Evolutionary conservation across 2,329 filamentous ascomycete genomes (phyloP).

Genomic region (Penicillium sp.): DNA sequence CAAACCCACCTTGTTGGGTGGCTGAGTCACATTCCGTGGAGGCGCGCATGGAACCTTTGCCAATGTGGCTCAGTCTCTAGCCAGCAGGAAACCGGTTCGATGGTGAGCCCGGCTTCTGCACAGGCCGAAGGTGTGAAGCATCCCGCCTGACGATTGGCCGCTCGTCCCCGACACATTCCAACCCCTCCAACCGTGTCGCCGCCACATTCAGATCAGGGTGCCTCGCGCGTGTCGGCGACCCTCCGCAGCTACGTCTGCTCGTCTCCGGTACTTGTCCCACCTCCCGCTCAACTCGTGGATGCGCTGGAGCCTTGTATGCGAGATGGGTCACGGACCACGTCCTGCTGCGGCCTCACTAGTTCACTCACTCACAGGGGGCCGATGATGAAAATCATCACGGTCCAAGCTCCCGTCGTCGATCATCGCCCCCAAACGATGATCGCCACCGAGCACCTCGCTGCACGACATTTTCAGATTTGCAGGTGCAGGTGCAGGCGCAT

Average conservation of each 20-base stretch:
- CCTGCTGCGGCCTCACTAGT: too few species aligned
- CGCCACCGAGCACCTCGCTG: slow-evolving; percentile 22
- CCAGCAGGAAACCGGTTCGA: slow-evolving; percentile 7
- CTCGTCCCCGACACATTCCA: slow-evolving; percentile 24
- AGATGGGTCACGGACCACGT: slow-evolving; percentile 5
- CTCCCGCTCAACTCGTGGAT: too few species aligned
- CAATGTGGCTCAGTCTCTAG: slow-evolving; percentile 22
- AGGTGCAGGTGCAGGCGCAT: too few species aligned
- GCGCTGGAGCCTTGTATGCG: slow-evolving; percentile 14
- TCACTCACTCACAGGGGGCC: too few species aligned
- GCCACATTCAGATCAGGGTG: slow-evolving; percentile 22
- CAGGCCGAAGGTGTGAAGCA: slow-evolving; percentile 9
- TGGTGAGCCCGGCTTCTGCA: too few species aligned
- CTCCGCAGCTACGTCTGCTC: too few species aligned
- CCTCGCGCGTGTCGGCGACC: too few species aligned
- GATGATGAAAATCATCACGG: slow-evolving; percentile 18
- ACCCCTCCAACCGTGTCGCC: slow-evolving; percentile 17
- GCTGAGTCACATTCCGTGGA: slow-evolving; percentile 14
- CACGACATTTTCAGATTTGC: slow-evolving; percentile 25
- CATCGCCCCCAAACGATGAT: slow-evolving; percentile 20
- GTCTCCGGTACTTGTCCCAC: too few species aligned
- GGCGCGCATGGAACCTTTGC: slow-evolving; percentile 15
- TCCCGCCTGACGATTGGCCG: slow-evolving; percentile 9
- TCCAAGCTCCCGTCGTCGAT: slow-evolving; percentile 22
- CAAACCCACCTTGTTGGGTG: slow-evolving; percentile 6